Conservation (phyloP, 768 basidiomycete species). For the Lactarius sp. region DNA sequence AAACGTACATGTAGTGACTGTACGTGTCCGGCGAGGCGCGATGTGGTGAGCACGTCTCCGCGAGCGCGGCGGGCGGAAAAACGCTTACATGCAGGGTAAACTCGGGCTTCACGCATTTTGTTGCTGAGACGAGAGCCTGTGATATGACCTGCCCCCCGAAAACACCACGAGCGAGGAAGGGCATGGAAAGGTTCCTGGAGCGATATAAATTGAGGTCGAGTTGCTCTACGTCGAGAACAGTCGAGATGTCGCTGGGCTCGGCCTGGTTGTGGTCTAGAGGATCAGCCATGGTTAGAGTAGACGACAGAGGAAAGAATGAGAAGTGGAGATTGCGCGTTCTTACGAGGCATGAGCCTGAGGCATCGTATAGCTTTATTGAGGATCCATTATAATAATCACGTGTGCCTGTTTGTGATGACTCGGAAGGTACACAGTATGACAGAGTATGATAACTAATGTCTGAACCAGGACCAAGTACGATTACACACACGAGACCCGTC, state of each 20-base stretch:
- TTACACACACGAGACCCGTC: slow-evolving; percentile 28
- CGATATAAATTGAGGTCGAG: slow-evolving; percentile 75
- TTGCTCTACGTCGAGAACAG: slow-evolving; percentile 71
- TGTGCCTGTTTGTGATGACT: neutral
- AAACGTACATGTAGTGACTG: too few relatives aligned
- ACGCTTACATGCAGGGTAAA: slow-evolving; percentile 69
- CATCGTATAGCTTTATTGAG: too few relatives aligned
- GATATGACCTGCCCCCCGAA: slow-evolving; percentile 90
- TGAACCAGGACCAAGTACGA: neutral
- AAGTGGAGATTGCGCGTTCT: neutral
- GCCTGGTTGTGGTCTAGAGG: slow-evolving; percentile 14
- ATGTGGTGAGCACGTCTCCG: neutral
- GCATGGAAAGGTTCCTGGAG: slow-evolving; percentile 68
- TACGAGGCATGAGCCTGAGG: too few relatives aligned
- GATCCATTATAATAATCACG: neutral
- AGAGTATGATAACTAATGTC: neutral
- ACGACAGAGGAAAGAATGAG: neutral
- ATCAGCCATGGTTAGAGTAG: slow-evolving; percentile 12
- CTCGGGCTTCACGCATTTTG: slow-evolving; percentile 60
- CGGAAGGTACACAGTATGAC: too few relatives aligned
- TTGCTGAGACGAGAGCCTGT: slow-evolving; percentile 78
- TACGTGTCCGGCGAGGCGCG: neutral
- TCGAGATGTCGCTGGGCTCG: slow-evolving; percentile 47
- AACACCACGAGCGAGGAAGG: slow-evolving; percentile 59
- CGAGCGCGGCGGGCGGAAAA: too few relatives aligned